These are phyloP conservation scores for Coemansia sp. DNA, from an alignment of 192 early-diverging fungal genomes.

Conservation along the genomic window DNA sequence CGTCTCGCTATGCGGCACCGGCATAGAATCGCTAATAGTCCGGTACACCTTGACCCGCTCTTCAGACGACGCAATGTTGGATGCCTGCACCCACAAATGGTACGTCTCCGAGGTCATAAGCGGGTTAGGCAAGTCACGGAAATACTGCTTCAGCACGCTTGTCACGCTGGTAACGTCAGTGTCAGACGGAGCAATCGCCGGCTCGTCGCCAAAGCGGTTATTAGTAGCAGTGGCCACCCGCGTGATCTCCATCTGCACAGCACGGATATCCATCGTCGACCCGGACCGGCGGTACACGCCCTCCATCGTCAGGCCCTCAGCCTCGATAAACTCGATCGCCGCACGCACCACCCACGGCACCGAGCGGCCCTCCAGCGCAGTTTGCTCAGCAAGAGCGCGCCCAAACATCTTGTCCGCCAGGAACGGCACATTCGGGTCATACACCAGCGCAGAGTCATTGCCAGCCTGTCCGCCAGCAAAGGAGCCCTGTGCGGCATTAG, in stretches of 20 bases:
- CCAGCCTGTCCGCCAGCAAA: neutral
- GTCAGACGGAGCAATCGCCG: conserved; percentile 25
- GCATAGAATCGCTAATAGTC: conserved; percentile 59
- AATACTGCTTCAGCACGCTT: conserved; percentile 79
- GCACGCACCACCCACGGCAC: conserved; percentile 72
- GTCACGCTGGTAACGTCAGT: conserved; percentile 79
- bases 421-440: conserved; percentile 25
- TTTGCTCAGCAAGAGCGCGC: conserved; percentile 59
- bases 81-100: conserved; percentile 64
- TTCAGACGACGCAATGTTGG: conserved; percentile 26
- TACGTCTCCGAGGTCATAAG: conserved; percentile 74
- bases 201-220: conserved; percentile 49
- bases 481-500: conserved; percentile 5
- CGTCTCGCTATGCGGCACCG: conserved; percentile 64
- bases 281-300: conserved; percentile 85
- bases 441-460: neutral
- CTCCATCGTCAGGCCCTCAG: conserved; percentile 68
- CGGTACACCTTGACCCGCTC: conserved; percentile 49
- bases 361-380: conserved; percentile 59
- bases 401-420: conserved; percentile 68
- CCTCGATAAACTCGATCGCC: conserved; percentile 70
- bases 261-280: conserved; percentile 69
- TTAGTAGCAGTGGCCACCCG: conserved; percentile 56
- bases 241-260: conserved; percentile 68
- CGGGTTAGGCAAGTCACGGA: conserved; percentile 75